phyloP scores from a whole-genome alignment of 2,329 filamentous ascomycete species.

The Byssochlamys sp. region DNA sequence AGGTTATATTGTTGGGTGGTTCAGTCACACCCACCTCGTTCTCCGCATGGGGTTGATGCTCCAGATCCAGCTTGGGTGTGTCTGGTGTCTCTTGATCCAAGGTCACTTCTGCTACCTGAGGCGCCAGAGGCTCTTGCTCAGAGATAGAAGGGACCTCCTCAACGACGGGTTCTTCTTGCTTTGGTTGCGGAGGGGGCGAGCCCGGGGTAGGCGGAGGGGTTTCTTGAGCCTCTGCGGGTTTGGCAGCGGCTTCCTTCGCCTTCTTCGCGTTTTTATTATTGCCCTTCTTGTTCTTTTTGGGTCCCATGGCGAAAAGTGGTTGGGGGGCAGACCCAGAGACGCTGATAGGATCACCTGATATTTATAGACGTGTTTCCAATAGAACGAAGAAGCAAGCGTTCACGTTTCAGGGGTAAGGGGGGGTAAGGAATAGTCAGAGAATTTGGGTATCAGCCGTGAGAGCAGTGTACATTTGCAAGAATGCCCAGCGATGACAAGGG shows the following conservation, averaged over 20 bases:
- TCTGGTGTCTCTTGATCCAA: neutral
- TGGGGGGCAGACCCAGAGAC: neutral
- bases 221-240: neutral
- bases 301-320: neutral
- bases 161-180: neutral
- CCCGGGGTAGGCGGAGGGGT: neutral
- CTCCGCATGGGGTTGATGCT: slow-evolving; percentile 3
- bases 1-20: neutral
- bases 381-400: slow-evolving; percentile 3
- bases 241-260: slow-evolving; percentile 3
- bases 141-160: neutral
- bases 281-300: slow-evolving; percentile 6
- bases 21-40: slow-evolving; percentile 1
- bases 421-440: neutral
- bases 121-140: neutral
- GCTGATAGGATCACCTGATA: neutral
- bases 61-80: neutral
- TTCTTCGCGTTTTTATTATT: slow-evolving; percentile 9
- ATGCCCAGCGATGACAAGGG: neutral
- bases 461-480: neutral
- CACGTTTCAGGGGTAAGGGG: neutral
- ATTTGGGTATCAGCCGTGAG: neutral
- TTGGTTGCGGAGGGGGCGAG: neutral
- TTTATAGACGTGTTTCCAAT: slow-evolving; percentile 14
- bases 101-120: neutral